Percentiles rank a stretch among this genome's conserved stretches.
These are phyloP conservation scores for Coprinopsis marcescibilis DNA, from an alignment of 768 basidiomycete genomes.

Conservation along the genomic window DNA sequence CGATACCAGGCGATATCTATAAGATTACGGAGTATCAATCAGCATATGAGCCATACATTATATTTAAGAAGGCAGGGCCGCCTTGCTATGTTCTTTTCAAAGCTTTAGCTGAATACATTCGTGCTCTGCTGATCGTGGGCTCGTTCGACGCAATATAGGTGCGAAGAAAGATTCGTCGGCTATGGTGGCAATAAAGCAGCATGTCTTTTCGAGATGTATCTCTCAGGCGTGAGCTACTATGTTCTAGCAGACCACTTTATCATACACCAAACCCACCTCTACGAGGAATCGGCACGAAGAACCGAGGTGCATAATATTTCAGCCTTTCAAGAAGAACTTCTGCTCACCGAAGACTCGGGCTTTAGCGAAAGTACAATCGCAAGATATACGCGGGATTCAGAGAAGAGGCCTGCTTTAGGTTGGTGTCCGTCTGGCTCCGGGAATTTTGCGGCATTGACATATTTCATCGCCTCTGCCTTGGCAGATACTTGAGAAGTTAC, in stretches of 20 bases:
- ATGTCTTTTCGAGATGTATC: constrained; percentile 86
- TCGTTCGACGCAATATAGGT: constrained; percentile 53
- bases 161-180: constrained; percentile 86
- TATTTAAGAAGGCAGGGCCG: constrained; percentile 70
- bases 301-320: constrained; percentile 35
- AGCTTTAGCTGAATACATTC: not conserved
- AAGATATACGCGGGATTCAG: constrained; percentile 70
- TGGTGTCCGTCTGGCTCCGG: constrained; percentile 6
- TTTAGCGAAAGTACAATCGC: constrained; percentile 37
- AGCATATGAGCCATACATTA: constrained; percentile 85
- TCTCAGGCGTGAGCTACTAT: constrained; percentile 79
- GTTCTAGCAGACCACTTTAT: constrained; percentile 85
- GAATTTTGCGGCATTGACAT: too few species aligned
- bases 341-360: not conserved
- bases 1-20: constrained; percentile 64
- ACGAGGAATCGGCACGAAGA: constrained; percentile 69
- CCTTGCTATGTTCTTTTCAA: constrained; percentile 50
- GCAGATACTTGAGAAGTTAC: constrained; percentile 61
- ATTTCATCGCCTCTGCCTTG: too few species aligned
- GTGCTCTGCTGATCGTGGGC: constrained; percentile 3
- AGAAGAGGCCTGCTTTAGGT: constrained; percentile 70
- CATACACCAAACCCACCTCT: constrained; percentile 80
- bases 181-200: constrained; percentile 94
- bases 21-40: constrained; percentile 72
- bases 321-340: not conserved